Conservation (phyloP, 1,284 basidiomycete genomes). For the Cutaneotrichosporon sp. region DNA sequence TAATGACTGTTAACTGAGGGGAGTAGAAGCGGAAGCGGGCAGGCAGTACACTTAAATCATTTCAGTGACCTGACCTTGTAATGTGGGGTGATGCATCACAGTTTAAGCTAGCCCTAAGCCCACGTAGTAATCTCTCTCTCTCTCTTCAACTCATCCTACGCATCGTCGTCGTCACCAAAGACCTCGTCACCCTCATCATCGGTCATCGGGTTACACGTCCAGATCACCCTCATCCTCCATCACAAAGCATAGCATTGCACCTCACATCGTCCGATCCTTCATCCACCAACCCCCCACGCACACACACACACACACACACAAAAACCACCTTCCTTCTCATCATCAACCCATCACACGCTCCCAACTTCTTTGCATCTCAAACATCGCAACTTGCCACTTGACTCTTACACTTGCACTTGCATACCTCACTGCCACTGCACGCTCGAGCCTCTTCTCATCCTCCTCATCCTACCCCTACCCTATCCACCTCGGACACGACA, state of each 20-base stretch:
- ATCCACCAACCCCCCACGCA: background rate
- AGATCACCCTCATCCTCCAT: background rate
- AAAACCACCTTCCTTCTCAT: no score
- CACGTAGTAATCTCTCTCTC: background rate
- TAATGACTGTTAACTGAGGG: no score
- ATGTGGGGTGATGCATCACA: background rate
- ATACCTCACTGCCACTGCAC: background rate
- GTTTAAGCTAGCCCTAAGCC: background rate
- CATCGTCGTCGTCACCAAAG: background rate
- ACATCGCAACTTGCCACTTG: background rate
- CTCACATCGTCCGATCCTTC: background rate
- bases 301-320: background rate
- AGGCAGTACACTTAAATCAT: background rate
- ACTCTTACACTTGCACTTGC: background rate
- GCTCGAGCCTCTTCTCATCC: background rate
- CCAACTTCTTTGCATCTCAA: background rate
- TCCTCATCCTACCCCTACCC: background rate
- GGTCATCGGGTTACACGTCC: background rate
- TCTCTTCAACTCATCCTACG: background rate
- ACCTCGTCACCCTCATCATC: background rate
- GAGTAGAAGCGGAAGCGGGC: no score
- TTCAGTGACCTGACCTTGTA: background rate
- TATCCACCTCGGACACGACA: background rate
- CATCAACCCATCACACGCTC: background rate
- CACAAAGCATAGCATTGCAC: background rate